These are phyloP conservation scores for Prunus yedoensis DNA, from an alignment of 331 rosid genomes.

Conservation along the genomic window DNA sequence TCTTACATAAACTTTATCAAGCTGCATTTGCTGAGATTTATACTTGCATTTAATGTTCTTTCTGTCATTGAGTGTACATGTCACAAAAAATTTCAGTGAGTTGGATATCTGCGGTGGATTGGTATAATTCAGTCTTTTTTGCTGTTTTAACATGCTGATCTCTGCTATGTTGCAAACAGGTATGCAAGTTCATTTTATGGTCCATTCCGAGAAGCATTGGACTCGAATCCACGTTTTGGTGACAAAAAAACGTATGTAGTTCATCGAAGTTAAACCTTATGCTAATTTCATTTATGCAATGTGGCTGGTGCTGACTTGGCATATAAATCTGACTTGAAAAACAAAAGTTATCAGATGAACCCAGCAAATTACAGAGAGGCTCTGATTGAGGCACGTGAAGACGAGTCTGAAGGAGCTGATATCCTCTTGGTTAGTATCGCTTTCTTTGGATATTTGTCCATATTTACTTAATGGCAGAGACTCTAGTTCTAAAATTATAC, in stretches of 20 bases:
- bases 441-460: constrained; percentile 1
- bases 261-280: constrained; percentile 10
- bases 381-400: constrained; percentile 73
- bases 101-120: background rate
- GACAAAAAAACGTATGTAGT: constrained; percentile 88
- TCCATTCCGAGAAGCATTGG: constrained; percentile 93
- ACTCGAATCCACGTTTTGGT: constrained; percentile 96
- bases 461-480: constrained; percentile 11
- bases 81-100: background rate
- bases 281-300: background rate
- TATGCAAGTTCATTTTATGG: constrained; percentile 96
- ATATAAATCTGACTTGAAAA: constrained; percentile 32
- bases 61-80: background rate
- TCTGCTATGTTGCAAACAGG: constrained; percentile 47
- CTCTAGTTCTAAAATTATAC: constrained; percentile 3
- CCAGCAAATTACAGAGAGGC: constrained; percentile 97
- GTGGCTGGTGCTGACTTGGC: constrained; percentile 31
- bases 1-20: background rate
- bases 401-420: constrained; percentile 93
- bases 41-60: background rate
- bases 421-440: constrained; percentile 82
- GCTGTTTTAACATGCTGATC: constrained; percentile 11
- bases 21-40: background rate
- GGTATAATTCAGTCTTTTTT: background rate
- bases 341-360: constrained; percentile 88